Conservation (phyloP, 2,329 filamentous ascomycete genomes). For the Aspergillus thermomutatus region DNA sequence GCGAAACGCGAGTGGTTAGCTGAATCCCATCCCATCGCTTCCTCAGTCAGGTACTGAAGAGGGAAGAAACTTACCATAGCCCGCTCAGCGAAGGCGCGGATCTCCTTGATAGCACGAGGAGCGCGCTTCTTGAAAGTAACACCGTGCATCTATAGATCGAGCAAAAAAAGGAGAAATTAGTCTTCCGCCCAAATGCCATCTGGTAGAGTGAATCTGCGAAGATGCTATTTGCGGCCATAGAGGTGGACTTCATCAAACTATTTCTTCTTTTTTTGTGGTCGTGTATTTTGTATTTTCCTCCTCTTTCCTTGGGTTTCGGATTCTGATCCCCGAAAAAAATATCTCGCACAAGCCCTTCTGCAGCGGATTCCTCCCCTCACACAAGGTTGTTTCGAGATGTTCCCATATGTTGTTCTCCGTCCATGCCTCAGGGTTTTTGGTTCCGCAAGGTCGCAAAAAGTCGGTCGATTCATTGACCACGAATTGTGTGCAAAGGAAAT, state of each 20-base stretch:
- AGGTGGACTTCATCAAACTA: constrained; percentile 71
- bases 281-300: constrained; percentile 12
- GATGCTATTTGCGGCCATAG: constrained; percentile 43
- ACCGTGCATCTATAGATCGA: constrained; percentile 74
- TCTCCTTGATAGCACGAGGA: constrained; percentile 98
- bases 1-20: constrained; percentile 4
- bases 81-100: constrained; percentile 86
- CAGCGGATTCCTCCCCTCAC: not conserved
- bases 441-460: constrained; percentile 12
- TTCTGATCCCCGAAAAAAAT: not conserved
- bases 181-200: constrained; percentile 62
- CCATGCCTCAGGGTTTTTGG: constrained; percentile 20
- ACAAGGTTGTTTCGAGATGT: not conserved
- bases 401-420: constrained; percentile 28
- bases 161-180: constrained; percentile 52
- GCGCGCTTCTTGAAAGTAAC: constrained; percentile 99
- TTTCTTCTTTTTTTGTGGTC: constrained; percentile 42
- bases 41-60: not conserved
- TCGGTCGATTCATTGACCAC: constrained; percentile 1
- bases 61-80: constrained; percentile 76
- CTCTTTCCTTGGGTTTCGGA: not conserved
- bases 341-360: not conserved
- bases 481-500: constrained; percentile 8
- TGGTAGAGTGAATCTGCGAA: constrained; percentile 23
- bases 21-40: not conserved